Evolutionary conservation across 2,329 filamentous ascomycete genomes (phyloP).

Genomic region (Colletotrichum truncatum): DNA sequence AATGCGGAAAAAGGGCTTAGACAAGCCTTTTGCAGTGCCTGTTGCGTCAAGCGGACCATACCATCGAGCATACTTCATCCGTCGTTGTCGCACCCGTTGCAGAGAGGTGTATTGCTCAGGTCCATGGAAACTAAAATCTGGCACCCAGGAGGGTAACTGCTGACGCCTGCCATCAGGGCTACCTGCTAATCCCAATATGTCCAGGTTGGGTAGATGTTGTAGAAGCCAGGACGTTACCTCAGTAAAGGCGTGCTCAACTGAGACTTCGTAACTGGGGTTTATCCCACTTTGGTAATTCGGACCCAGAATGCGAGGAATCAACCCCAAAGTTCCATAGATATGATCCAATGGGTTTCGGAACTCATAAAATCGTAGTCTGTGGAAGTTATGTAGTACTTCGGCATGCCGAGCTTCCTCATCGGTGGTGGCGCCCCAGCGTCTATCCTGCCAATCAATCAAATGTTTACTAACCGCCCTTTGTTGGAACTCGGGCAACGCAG

Average conservation of each 20-base stretch:
- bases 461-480: not conserved
- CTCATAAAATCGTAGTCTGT: conserved; percentile 3
- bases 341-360: conserved; percentile 3
- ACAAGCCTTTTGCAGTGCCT: not conserved
- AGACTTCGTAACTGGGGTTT: not conserved
- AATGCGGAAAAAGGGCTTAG: not conserved
- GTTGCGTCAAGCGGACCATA: not conserved
- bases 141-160: conserved; percentile 14
- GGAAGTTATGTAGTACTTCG: conserved; percentile 13
- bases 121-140: conserved; percentile 7
- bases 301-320: conserved; percentile 13
- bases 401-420: not conserved
- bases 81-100: not conserved
- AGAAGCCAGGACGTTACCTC: conserved; percentile 2
- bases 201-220: conserved; percentile 5
- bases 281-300: not conserved
- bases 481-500: not conserved
- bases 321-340: conserved; percentile 6
- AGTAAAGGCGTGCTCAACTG: conserved; percentile 7
- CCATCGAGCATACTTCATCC: not conserved
- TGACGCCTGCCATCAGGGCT: not conserved
- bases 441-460: not conserved
- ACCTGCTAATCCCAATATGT: conserved; percentile 8
- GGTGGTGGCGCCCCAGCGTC: conserved; percentile 9
- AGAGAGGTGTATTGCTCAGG: not conserved